Evolutionary conservation across 345 rosid species (phyloP), one percentile per base, ranked within the genome.

Genomic region (Heritiera fomes): DNA sequence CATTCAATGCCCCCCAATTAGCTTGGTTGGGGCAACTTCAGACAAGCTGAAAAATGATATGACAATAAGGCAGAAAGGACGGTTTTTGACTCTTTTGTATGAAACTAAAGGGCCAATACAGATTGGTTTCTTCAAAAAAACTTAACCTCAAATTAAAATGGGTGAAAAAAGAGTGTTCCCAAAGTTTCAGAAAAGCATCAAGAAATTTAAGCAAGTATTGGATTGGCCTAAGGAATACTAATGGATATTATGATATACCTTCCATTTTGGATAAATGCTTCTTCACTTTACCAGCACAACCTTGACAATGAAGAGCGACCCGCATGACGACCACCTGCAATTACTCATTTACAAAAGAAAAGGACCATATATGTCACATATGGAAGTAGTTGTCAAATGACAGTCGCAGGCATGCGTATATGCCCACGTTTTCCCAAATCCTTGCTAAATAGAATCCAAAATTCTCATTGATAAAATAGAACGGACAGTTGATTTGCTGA

Each of bases 221-320:
- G 41, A 23, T 71, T 50, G 1, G 58, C 34, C 47, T 14, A 38
- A 1, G 38, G 38, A 34, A 34, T 34, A 23, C 1, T 0, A 11
- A 70, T 9, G 47, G 50, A 9, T 46, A 34, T 6, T 14, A 34
- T 0, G 17, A 11, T 86, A 11, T 86, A 91, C 94, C 93, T 86
- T 89, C 95, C 95, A 91, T 89, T 82, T 87, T 91, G 34, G 91
- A 88, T 47, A 91, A 60, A 79, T 89, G 91, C 76, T 87, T 91
- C 87, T 89, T 91, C 52, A 91, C 85, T 82, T 88, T 89, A 7
- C 88, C 88, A 45, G 91, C 95, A 65, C 95, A 91, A n/a, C 95
- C 95, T 82, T 91, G 92, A 70, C 95, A 91, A 82, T 91, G 91
- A 76, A 91, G 81, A 45, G 93, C 80, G 53, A 91, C 95, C 75